Evolutionary conservation across 140 eudicot genomes (phyloP), one percentile per base, ranked within the genome.

Genomic region (Erigeron philadelphicus): DNA sequence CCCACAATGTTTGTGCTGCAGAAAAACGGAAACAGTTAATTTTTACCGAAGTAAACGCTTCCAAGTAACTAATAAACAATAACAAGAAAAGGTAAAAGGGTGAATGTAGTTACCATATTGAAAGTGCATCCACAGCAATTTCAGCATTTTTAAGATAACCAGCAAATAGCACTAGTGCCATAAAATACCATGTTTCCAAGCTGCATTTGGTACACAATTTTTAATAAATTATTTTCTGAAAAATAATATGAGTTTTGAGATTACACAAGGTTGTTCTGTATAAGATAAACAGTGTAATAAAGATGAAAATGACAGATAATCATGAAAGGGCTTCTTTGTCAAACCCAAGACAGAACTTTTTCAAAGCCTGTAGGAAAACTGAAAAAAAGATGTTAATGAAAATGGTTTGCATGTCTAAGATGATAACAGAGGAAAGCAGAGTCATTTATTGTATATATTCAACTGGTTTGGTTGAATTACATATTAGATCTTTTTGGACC

Each of bases 161-260:
- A 38, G 87, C 87, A 38, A 82, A 71, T 1, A 85, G 69, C 2
- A 85, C 41, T 44, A 85, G 16, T 1, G 83, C 82, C 83, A 74
- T 62, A 56, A 19, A 79, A 65, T 85, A 85, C 87, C 90, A 85
- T 23, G n/a, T 23, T 43, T 85, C 90, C 52, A 85, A 71, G 71
- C 87, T 85, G 80, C 77, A 80, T 0, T 12, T 9, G 21, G 35
- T 55, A 18, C 5, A 55, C 21, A 16, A 18, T 1, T 19, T 31
- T 18, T 4, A 49, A 49, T 13, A 49, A 49, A 1, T 13, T 49
- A 49, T 7, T 17, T 13, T 49, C 7, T n/a, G 56, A 11, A 12
- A 8, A 17, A 50, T 13, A 25, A 25, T 25, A n/a, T n/a, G n/a
- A n/a, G n/a, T n/a, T n/a, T n/a, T n/a, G n/a, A n/a, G n/a, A n/a